phyloP scores from a whole-genome alignment of 345 rosid species.

The Salix caprea region DNA sequence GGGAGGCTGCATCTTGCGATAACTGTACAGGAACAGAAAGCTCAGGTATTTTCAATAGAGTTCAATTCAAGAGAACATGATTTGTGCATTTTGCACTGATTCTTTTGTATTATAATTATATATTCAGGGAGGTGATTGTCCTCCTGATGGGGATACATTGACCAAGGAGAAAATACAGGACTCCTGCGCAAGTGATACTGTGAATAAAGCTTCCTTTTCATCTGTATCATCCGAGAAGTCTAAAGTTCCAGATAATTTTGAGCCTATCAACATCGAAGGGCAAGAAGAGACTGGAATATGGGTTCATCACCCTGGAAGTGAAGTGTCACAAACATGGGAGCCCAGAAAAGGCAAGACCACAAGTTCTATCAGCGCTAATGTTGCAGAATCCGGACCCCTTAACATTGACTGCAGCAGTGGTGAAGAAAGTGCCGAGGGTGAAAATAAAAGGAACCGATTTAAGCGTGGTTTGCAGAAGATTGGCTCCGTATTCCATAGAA shows the following conservation, averaged over 20 bases:
- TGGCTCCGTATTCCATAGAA: slow-evolving; percentile 43
- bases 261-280: slow-evolving; percentile 79
- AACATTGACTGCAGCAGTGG: slow-evolving; percentile 41
- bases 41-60: slow-evolving; percentile 41
- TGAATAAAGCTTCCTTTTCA: slow-evolving; percentile 42
- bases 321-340: slow-evolving; percentile 70
- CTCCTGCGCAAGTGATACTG: slow-evolving; percentile 32
- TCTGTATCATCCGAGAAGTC: slow-evolving; percentile 45
- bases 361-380: slow-evolving; percentile 24
- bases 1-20: slow-evolving; percentile 84
- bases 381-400: slow-evolving; percentile 34
- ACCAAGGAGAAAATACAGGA: slow-evolving; percentile 34
- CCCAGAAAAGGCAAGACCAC: slow-evolving; percentile 70
- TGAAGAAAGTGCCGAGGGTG: slow-evolving; percentile 49
- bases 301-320: slow-evolving; percentile 84
- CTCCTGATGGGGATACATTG: slow-evolving; percentile 30
- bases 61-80: neutral
- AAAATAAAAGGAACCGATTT: slow-evolving; percentile 26
- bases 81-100: neutral
- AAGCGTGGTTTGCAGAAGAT: slow-evolving; percentile 50
- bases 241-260: slow-evolving; percentile 50
- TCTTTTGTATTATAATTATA: slow-evolving; percentile 4
- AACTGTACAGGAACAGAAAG: slow-evolving; percentile 50
- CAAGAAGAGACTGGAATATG: slow-evolving; percentile 70
- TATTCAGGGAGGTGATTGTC: slow-evolving; percentile 32